Evolutionary conservation across 1,284 basidiomycete species (phyloP).

Genomic region (Filobasidium uniguttulatum): DNA sequence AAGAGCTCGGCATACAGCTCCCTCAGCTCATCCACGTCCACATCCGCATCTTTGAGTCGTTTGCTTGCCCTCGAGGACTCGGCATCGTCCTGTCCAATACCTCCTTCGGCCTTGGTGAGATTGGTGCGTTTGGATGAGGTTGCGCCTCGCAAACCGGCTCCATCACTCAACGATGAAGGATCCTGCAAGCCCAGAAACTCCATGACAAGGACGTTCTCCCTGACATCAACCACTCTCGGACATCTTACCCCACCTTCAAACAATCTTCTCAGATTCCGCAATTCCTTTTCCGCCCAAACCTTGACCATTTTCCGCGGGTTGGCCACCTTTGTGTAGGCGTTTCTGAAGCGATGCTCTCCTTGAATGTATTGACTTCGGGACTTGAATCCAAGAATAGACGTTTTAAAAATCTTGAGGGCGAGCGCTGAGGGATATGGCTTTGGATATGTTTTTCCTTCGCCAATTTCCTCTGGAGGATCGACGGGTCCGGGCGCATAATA

Average conservation of each 20-base stretch:
- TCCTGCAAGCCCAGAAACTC: slow-evolving; percentile 55
- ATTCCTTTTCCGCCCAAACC: slow-evolving; percentile 98
- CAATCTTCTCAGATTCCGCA: slow-evolving; percentile 83
- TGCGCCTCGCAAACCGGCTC: neutral
- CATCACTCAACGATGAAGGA: neutral
- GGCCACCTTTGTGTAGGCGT: slow-evolving; percentile 68
- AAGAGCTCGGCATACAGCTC: slow-evolving; percentile 69
- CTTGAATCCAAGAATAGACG: slow-evolving; percentile 93
- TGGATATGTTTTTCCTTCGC: slow-evolving; percentile 16
- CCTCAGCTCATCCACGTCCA: slow-evolving; percentile 34
- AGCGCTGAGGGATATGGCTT: slow-evolving; percentile 50
- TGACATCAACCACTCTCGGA: slow-evolving; percentile 79
- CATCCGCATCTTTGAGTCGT: slow-evolving; percentile 71
- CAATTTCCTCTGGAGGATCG: slow-evolving; percentile 33
- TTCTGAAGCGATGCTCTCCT: slow-evolving; percentile 78
- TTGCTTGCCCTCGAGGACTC: slow-evolving; percentile 58
- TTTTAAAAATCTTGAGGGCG: slow-evolving; percentile 97
- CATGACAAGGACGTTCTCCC: slow-evolving; percentile 97
- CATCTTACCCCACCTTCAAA: slow-evolving; percentile 66
- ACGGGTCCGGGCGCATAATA: slow-evolving; percentile 67
- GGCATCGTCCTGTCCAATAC: slow-evolving; percentile 46
- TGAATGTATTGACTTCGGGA: slow-evolving; percentile 89
- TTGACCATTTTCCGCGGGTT: slow-evolving; percentile 99
- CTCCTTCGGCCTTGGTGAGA: neutral
- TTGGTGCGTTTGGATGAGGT: neutral